Base-by-base conservation (phyloP, 306 rosid species). In the Corylus heterophylla region DNA sequence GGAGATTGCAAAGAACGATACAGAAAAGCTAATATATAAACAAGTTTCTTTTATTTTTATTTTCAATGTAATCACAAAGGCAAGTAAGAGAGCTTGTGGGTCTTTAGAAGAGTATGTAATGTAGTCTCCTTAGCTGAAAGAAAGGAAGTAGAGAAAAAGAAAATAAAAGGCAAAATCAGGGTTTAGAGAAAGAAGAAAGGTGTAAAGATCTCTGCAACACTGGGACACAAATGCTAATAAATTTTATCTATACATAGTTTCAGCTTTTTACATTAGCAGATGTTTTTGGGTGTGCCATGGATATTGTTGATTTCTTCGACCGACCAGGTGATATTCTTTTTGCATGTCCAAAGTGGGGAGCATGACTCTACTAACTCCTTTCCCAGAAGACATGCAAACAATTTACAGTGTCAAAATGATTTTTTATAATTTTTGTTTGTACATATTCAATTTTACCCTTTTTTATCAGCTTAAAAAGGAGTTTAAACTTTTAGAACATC, bases 1-100 rank as follows among this genome's bases (percentile, higher is more conserved):
- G 79, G 73, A 74, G 80, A 78, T 75, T 39, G 55, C 80, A 76
- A 48, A 77, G 84, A 78, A 74, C 14, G 79, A 83, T 54, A 79
- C 20, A 68, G 69, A 72, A 67, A 74, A 68, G 75, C 74, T 66
- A 71, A 76, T 76, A 82, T 79, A 56, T 73, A n/a, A 49, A 71
- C 80, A 76, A 55, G 71, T 71, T 75, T 62, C 61, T 35, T n/a
- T 22, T 29, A n/a, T 29, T 6, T 9, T 78, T 51, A 22, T 51
- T 51, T 49, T 12, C 54, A 61, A 67, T 71, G 62, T 76, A 70
- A 56, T 64, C 25, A 71, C 71, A 50, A 73, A 64, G 77, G 81
- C 78, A 62, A 47, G 51, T 56, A 71, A 77, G 77, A 77, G 76
- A 45, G 78, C 69, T 50, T 47, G 54, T 69, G 71, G 83, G 80